phyloP scores from a whole-genome alignment of 2,329 filamentous ascomycete genomes.

The Colletotrichum australisinense region DNA sequence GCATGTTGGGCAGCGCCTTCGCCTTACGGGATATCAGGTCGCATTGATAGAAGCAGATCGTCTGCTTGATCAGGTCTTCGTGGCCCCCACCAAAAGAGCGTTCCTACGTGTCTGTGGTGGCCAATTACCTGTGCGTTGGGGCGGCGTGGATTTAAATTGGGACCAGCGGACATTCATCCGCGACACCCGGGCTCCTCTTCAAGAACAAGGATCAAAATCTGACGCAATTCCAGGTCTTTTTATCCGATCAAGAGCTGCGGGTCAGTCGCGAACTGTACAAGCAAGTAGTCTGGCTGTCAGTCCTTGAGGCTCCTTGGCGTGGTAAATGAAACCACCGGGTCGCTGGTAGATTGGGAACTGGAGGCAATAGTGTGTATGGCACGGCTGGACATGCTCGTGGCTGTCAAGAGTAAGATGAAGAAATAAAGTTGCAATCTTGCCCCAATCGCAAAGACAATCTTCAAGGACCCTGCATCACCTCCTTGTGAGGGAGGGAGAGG shows the following conservation, averaged over 20 bases:
- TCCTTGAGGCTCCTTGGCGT: background rate
- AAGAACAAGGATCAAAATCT: conserved; percentile 6
- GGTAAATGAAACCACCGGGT: conserved; percentile 11
- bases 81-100: background rate
- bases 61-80: background rate
- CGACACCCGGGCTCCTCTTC: conserved; percentile 4
- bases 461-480: background rate
- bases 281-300: background rate
- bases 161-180: conserved; percentile 13
- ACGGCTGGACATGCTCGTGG: background rate
- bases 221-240: conserved; percentile 15
- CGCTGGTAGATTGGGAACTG: background rate
- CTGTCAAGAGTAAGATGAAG: background rate
- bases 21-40: conserved; percentile 1
- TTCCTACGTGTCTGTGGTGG: background rate
- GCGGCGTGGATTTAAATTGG: conserved; percentile 11
- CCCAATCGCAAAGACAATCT: background rate
- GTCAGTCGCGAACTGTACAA: background rate
- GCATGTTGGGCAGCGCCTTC: conserved; percentile 7
- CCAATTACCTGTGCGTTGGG: background rate
- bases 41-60: conserved; percentile 5
- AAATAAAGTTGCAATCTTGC: background rate
- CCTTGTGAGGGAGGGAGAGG: too few relatives aligned
- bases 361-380: background rate
- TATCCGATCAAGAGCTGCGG: conserved; percentile 12